Evolutionary conservation across 2,329 filamentous ascomycete genomes (phyloP), one percentile per base, ranked within the genome.

Genomic region (Cladobotryum mycophilum): DNA sequence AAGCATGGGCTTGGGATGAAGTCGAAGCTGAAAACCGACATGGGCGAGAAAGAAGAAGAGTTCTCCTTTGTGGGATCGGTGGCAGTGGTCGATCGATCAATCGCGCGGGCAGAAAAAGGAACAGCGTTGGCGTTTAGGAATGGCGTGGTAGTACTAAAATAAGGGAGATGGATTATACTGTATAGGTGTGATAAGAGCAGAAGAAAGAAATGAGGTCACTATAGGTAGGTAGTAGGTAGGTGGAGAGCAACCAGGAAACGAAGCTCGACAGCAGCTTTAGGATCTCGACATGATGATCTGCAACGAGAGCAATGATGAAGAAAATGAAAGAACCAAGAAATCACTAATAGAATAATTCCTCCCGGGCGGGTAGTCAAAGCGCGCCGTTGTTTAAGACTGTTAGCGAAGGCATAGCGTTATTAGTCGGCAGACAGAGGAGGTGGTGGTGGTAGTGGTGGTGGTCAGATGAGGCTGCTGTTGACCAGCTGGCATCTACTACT

Each of bases 1-100:
- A 61, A 60, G 56, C 64, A 59, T 60, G 55, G 47, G 58, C 57
- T 57, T 58, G 55, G 48, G 51, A 48, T 51, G 45, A 51, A 25
- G 7, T 12, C 14, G 51, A 44, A 38, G 41, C 17, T 41, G 42
- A 37, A 13, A 12, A 42, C 34, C 44, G 51, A 58, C 56, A 61
- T 60, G 56, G 41, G 50, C 51, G 53, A 59, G 34, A 33, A 47
- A 40, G 48, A 47, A 40, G 48, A 34, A 17, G 41, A 25, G 35
- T 30, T 11, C 6, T 30, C 25, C 25, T 30, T 30, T 30, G 25
- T 5, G 25, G 25, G 25, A 30, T 5, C 25, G 48, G 48, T 45
- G 42, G 36, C 43, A 9, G 42, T 45, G 45, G 45, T 15, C 14
- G 33, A 45, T 30, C 14, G 14, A 43, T 6, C 14, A 51, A 20